Percentiles rank a stretch among this genome's conserved stretches.
These are phyloP conservation scores for Colletotrichum chrysophilum DNA, from an alignment of 2,329 filamentous ascomycete genomes.

Conservation along the genomic window DNA sequence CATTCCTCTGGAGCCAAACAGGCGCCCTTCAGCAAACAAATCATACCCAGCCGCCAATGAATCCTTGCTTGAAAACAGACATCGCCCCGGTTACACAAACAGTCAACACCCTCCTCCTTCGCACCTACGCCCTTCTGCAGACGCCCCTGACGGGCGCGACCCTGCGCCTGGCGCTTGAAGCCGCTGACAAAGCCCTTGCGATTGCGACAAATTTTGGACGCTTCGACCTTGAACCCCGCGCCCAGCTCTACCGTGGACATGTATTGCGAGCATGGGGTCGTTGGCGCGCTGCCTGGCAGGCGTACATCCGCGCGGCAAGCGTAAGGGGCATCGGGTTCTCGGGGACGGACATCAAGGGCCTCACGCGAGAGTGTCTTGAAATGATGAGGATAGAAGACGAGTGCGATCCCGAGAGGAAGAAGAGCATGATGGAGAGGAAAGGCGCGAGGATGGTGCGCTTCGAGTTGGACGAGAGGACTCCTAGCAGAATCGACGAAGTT, in stretches of 20 bases:
- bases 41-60: conserved; percentile 8
- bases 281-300: conserved; percentile 25
- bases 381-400: conserved; percentile 2
- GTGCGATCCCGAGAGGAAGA: neutral
- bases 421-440: neutral
- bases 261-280: conserved; percentile 24
- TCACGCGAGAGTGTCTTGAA: conserved; percentile 12
- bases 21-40: neutral
- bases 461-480: neutral
- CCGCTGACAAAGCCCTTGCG: conserved; percentile 23
- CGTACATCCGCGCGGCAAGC: conserved; percentile 25
- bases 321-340: conserved; percentile 10
- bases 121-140: conserved; percentile 14
- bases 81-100: conserved; percentile 18
- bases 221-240: conserved; percentile 24
- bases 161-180: conserved; percentile 19
- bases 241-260: conserved; percentile 28
- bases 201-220: conserved; percentile 16
- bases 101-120: conserved; percentile 20
- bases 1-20: neutral
- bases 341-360: neutral
- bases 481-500: neutral
- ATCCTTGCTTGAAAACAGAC: conserved; percentile 12
- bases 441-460: neutral
- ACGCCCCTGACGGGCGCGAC: conserved; percentile 5